phyloP scores from a whole-genome alignment of 768 basidiomycete genomes.

The Thelephora ganbajun region DNA sequence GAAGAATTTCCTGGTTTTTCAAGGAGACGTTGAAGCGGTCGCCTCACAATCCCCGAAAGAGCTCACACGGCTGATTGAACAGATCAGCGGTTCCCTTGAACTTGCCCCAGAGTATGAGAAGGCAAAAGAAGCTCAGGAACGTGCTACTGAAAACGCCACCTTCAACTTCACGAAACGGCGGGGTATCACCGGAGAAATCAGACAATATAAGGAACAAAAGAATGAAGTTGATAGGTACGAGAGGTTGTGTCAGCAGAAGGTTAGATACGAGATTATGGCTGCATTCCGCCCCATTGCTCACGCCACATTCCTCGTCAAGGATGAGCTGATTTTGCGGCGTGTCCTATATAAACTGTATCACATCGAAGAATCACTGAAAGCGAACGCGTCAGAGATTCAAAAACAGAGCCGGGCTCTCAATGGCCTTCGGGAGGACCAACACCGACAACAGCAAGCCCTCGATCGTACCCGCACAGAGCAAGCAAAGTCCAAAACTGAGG shows the following conservation, averaged over 20 bases:
- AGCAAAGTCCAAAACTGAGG: constrained; percentile 57
- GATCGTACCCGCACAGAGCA: constrained; percentile 68
- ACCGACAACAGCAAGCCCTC: constrained; percentile 53
- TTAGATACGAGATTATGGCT: constrained; percentile 13
- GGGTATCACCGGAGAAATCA: constrained; percentile 89
- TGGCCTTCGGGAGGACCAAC: constrained; percentile 56
- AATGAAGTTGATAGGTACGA: constrained; percentile 85
- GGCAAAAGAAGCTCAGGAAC: constrained; percentile 75
- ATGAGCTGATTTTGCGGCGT: constrained; percentile 69
- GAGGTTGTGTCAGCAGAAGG: constrained; percentile 56
- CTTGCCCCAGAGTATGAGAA: constrained; percentile 79
- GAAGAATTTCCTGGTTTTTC: constrained; percentile 98
- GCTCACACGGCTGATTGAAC: constrained; percentile 82
- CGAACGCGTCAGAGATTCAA: constrained; percentile 54
- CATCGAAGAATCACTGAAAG: constrained; percentile 72
- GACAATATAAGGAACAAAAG: constrained; percentile 96
- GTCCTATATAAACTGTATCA: constrained; percentile 83
- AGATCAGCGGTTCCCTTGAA: constrained; percentile 90
- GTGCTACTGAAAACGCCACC: constrained; percentile 88
- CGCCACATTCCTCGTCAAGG: constrained; percentile 29
- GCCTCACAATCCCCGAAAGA: constrained; percentile 90
- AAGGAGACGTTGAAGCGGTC: constrained; percentile 96
- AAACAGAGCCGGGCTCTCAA: constrained; percentile 60
- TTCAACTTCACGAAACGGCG: constrained; percentile 91
- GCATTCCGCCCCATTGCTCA: neutral